Conservation (phyloP, 2,329 filamentous ascomycete genomes). For the Monosporascus sp. region DNA sequence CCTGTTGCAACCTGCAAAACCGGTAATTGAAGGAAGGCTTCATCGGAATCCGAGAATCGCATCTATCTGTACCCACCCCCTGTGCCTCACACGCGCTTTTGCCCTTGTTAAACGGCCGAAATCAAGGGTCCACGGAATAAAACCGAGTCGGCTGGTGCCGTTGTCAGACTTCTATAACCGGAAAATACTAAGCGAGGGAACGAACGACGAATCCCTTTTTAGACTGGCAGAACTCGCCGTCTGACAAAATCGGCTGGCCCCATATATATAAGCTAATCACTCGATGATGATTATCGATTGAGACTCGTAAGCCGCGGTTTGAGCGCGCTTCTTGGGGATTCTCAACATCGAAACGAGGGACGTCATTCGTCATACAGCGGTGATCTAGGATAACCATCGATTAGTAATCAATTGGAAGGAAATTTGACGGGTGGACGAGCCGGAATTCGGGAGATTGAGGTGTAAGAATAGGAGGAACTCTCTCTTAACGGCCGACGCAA, state of each 20-base stretch:
- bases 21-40: too few relatives aligned
- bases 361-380: background rate
- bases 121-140: background rate
- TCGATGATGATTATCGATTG: constrained; percentile 27
- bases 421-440: constrained; percentile 13
- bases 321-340: constrained; percentile 22
- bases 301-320: constrained; percentile 26
- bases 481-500: background rate
- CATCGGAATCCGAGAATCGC: background rate
- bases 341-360: constrained; percentile 11
- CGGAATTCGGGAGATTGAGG: constrained; percentile 11
- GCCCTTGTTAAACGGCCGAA: background rate
- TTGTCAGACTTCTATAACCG: too few relatives aligned
- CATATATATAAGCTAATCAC: constrained; percentile 1
- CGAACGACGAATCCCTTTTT: background rate
- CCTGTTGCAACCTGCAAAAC: too few relatives aligned
- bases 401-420: constrained; percentile 9
- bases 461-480: constrained; percentile 15
- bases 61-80: background rate
- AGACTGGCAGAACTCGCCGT: too few relatives aligned
- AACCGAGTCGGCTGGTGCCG: background rate
- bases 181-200: background rate
- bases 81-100: background rate
- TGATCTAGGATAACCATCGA: background rate
- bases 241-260: too few relatives aligned